Evolutionary conservation across 2,329 filamentous ascomycete species (phyloP).

Genomic region (Corynespora cassiicola): DNA sequence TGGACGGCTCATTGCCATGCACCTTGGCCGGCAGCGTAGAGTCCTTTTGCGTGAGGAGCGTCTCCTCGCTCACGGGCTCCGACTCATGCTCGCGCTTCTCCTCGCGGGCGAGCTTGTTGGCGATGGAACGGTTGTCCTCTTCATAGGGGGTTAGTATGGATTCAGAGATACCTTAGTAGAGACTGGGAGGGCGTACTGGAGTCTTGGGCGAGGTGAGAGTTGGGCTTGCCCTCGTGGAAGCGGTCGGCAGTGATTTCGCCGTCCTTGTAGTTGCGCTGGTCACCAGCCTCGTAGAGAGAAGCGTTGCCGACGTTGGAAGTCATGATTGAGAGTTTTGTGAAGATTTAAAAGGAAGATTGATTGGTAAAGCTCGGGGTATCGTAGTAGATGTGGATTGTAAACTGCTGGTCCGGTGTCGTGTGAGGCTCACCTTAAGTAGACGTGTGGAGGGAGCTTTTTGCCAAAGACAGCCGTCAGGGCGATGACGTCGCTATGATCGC

Average conservation of each 20-base stretch:
- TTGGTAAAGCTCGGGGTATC: too few species aligned
- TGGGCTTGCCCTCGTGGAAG: conserved; percentile 74
- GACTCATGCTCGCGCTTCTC: conserved; percentile 57
- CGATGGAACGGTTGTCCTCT: conserved; percentile 75
- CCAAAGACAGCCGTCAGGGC: too few species aligned
- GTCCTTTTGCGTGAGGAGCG: conserved; percentile 60
- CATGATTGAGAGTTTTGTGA: conserved; percentile 1
- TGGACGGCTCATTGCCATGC: conserved; percentile 77
- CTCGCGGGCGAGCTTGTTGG: conserved; percentile 73
- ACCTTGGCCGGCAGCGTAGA: conserved; percentile 64
- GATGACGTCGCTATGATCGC: too few species aligned
- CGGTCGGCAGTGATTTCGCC: conserved; percentile 61
- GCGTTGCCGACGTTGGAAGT: conserved; percentile 73
- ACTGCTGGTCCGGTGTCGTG: too few species aligned
- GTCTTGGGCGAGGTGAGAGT: conserved; percentile 73
- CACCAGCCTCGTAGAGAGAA: conserved; percentile 75
- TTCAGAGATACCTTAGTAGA: background rate
- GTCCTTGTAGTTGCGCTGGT: conserved; percentile 71
- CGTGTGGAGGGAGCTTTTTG: too few species aligned
- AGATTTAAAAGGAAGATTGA: background rate
- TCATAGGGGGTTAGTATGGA: conserved; percentile 30
- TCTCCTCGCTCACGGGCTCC: conserved; percentile 44
- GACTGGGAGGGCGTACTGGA: conserved; percentile 64
- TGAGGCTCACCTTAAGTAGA: too few species aligned
- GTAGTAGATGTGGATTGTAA: too few species aligned